Conservation (phyloP, 305 asterid species). For the Fraxinus sp. region DNA sequence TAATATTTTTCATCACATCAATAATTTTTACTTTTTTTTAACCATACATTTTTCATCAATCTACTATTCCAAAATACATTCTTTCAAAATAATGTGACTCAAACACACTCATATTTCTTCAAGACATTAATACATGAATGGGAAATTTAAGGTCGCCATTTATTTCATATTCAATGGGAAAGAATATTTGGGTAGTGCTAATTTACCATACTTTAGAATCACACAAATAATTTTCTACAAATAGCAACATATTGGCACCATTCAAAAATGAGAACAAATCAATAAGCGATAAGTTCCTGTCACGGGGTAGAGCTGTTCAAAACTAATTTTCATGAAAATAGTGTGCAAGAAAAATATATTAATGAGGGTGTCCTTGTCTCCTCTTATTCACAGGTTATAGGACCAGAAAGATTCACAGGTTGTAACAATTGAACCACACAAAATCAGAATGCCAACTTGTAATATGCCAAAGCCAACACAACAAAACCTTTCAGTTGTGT, state of each 20-base stretch:
- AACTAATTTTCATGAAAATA: background rate
- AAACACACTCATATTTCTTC: background rate
- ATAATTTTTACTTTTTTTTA: too few relatives aligned
- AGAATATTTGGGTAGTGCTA: constrained; percentile 21
- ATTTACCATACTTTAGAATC: constrained; percentile 13
- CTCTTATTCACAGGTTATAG: constrained; percentile 15
- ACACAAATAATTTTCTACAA: constrained; percentile 22
- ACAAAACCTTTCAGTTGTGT: constrained; percentile 20
- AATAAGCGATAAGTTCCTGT: constrained; percentile 2
- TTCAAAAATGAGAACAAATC: constrained; percentile 15
- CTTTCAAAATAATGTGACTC: too few relatives aligned
- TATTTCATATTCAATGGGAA: constrained; percentile 25
- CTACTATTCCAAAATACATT: too few relatives aligned
- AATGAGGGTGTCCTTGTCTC: constrained; percentile 7
- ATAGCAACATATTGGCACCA: constrained; percentile 19
- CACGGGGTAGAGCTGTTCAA: constrained; percentile 19
- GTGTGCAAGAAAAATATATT: background rate
- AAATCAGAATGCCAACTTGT: constrained; percentile 11
- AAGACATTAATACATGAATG: constrained; percentile 8
- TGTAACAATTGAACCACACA: constrained; percentile 15
- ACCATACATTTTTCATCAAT: too few relatives aligned
- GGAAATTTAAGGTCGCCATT: constrained; percentile 26
- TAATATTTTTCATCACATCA: too few relatives aligned
- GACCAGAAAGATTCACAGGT: constrained; percentile 9
- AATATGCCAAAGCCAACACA: constrained; percentile 26